Conservation (phyloP, 2,329 filamentous ascomycete genomes). For the Fusarium coicis region DNA sequence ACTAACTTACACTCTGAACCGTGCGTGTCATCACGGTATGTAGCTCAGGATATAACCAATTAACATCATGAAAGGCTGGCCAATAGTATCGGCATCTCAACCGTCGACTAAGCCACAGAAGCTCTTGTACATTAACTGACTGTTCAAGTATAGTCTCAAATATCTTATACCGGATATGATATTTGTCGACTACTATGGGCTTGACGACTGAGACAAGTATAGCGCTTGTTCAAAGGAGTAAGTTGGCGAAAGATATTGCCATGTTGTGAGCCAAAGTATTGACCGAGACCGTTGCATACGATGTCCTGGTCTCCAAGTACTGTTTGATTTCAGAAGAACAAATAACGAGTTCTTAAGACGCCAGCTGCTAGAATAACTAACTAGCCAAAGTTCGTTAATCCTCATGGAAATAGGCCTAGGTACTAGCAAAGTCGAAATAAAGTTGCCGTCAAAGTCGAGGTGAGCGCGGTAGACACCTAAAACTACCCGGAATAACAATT, state of each 20-base stretch:
- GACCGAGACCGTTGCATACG: background rate
- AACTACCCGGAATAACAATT: conserved; percentile 16
- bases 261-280: background rate
- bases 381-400: too few relatives aligned
- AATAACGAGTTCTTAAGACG: too few relatives aligned
- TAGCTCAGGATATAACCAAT: background rate
- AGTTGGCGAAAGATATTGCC: background rate
- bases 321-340: background rate
- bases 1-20: background rate
- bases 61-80: background rate
- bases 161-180: background rate
- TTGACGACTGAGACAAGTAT: background rate
- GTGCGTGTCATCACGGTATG: background rate
- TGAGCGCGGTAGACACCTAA: background rate
- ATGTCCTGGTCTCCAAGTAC: background rate
- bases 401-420: too few relatives aligned
- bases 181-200: too few relatives aligned
- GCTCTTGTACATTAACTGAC: background rate
- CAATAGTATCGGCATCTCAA: background rate
- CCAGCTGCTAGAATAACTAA: background rate
- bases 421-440: background rate
- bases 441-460: background rate
- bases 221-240: background rate
- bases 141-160: background rate
- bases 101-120: background rate